Evolutionary conservation across 352 stramenopile genomes (phyloP), one percentile per base, ranked within the genome.

Genomic region (Achlya hypogyna): DNA sequence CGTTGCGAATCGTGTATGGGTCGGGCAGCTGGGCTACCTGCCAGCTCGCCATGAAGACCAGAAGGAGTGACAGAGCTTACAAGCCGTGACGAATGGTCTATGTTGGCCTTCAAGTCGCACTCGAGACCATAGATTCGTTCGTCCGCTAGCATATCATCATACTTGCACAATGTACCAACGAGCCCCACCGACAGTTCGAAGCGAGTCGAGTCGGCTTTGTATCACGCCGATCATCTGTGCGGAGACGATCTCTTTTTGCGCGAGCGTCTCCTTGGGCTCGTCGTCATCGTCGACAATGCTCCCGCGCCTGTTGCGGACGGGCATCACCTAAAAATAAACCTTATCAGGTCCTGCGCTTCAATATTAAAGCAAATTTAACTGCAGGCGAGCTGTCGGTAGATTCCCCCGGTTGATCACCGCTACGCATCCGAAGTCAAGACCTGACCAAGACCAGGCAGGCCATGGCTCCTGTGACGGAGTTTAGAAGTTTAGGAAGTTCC

Each of bases 211-310:
- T 5, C 82, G 74, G 23, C 78, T 74, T 18, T 81, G 88, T 52
- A 91, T 84, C 70, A 91, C 88, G 31, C 75, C 79, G 54, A 91
- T 91, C 81, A 91, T 91, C 65, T 91, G 82, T 27, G 78, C 74
- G 20, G 82, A 89, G 60, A 91, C 80, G 2, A 77, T 79, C 43
- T 87, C 82, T 63, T 91, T 91, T 68, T 91, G 81, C 29, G 82
- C 74, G 52, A 87, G 69, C 53, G 82, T 83, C 64, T 87, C 77
- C 65, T 87, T 82, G 29, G 78, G 38, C 51, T 76, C 72, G 14
- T 63, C 56, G 10, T 79, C 49, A 23, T 67, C 54, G 14, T 64
- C 54, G 10, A 52, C 3, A 8, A 53, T 20, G 34, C 45, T 23
- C 14, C 54, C 47, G 0, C 38, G 32, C 25, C 54, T 28, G 5